Conservation (phyloP, 768 basidiomycete species). For the Boletus sensibilis region DNA sequence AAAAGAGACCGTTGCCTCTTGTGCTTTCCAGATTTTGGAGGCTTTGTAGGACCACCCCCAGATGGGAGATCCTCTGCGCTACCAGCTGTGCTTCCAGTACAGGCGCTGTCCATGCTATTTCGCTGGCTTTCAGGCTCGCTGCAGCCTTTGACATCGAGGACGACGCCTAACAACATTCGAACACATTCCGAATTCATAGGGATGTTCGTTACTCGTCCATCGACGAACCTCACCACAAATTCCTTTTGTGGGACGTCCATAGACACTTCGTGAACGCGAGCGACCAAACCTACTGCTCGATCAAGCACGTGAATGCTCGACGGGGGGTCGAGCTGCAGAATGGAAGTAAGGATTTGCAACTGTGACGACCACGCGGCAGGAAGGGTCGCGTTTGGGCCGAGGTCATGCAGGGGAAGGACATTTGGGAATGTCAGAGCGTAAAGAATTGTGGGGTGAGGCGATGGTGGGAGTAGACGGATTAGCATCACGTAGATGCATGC, state of each 20-base stretch:
- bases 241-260: slow-evolving; percentile 53
- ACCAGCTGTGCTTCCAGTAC: slow-evolving; percentile 16
- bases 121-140: slow-evolving; percentile 35
- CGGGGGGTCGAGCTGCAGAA: slow-evolving; percentile 55
- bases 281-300: slow-evolving; percentile 54
- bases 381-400: slow-evolving; percentile 34
- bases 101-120: slow-evolving; percentile 33
- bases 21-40: slow-evolving; percentile 46
- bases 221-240: slow-evolving; percentile 56
- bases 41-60: slow-evolving; percentile 20
- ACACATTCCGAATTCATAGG: slow-evolving; percentile 42
- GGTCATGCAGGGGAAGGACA: slow-evolving; percentile 35
- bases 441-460: slow-evolving; percentile 52
- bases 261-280: slow-evolving; percentile 55
- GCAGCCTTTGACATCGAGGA: slow-evolving; percentile 51
- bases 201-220: slow-evolving; percentile 53
- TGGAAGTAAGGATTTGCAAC: slow-evolving; percentile 45
- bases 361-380: slow-evolving; percentile 57
- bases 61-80: slow-evolving; percentile 20
- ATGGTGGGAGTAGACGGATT: slow-evolving; percentile 50
- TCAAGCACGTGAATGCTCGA: slow-evolving; percentile 56
- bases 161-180: slow-evolving; percentile 48
- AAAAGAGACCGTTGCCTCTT: slow-evolving; percentile 71
- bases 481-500: slow-evolving; percentile 42
- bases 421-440: slow-evolving; percentile 54